Evolutionary conservation across 1,284 basidiomycete species (phyloP).

Genomic region (Pascua guehoae): DNA sequence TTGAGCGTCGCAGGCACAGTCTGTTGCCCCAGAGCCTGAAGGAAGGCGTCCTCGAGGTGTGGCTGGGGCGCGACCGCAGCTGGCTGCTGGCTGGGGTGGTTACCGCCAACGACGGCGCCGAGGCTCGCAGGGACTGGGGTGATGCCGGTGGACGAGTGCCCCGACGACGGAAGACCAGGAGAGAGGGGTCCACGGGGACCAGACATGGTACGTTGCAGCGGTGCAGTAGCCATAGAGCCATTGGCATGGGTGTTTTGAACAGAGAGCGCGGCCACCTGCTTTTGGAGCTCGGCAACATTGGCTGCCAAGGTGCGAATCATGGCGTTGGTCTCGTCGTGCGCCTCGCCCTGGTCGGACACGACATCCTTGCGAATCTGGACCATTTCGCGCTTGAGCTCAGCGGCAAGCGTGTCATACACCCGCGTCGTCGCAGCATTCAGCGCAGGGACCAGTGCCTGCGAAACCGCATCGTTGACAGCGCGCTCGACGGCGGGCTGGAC

Average conservation of each 20-base stretch:
- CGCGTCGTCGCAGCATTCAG: slow-evolving; percentile 18
- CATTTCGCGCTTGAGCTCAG: slow-evolving; percentile 40
- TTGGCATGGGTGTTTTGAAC: neutral
- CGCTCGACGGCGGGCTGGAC: slow-evolving; percentile 31
- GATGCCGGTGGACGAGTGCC: too few species aligned
- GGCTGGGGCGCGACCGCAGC: too few species aligned
- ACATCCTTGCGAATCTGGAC: slow-evolving; percentile 32
- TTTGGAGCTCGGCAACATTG: slow-evolving; percentile 26
- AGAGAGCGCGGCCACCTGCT: slow-evolving; percentile 25
- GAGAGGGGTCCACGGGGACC: too few species aligned
- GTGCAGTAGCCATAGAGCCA: too few species aligned
- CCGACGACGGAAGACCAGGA: neutral
- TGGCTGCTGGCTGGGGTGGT: too few species aligned
- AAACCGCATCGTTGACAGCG: slow-evolving; percentile 25
- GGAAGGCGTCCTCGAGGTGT: slow-evolving; percentile 32
- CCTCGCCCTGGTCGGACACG: slow-evolving; percentile 17
- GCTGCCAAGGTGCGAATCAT: slow-evolving; percentile 21
- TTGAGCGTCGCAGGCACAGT: slow-evolving; percentile 20
- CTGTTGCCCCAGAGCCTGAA: slow-evolving; percentile 22
- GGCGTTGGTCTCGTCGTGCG: slow-evolving; percentile 13
- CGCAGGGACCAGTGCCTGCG: slow-evolving; percentile 28
- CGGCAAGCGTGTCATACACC: slow-evolving; percentile 29
- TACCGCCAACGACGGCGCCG: too few species aligned
- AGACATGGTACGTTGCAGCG: too few species aligned
- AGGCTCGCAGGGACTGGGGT: too few species aligned